Percentiles rank a stretch among this genome's conserved stretches.
These are phyloP conservation scores for Paxillus involutus DNA, from an alignment of 768 basidiomycete species.

Conservation along the genomic window DNA sequence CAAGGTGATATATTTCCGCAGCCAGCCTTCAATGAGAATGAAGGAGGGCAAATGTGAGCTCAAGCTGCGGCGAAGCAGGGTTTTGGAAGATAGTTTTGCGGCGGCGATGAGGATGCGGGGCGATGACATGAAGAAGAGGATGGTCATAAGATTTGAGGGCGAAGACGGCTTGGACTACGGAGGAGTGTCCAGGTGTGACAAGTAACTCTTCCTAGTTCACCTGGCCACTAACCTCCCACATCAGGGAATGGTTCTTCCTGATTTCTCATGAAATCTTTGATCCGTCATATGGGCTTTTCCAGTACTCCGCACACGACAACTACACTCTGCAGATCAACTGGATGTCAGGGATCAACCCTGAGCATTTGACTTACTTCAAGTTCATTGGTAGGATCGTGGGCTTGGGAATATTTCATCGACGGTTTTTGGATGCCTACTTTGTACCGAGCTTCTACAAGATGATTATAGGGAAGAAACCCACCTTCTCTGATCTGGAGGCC, in stretches of 20 bases:
- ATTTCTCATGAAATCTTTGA: constrained; percentile 83
- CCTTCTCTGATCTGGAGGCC: constrained; percentile 64
- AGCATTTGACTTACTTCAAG: constrained; percentile 79
- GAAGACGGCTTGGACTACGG: constrained; percentile 82
- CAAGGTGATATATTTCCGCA: constrained; percentile 91
- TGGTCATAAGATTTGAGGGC: constrained; percentile 76
- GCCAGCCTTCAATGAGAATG: constrained; percentile 80
- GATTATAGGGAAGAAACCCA: constrained; percentile 61
- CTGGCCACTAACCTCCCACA: constrained; percentile 1
- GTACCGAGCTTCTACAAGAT: constrained; percentile 82
- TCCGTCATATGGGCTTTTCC: constrained; percentile 78
- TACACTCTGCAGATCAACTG: constrained; percentile 82
- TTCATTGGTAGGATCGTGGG: constrained; percentile 77
- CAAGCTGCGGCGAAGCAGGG: constrained; percentile 75
- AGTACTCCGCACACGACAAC: constrained; percentile 79
- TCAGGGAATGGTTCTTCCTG: constrained; percentile 85
- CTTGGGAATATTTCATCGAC: constrained; percentile 73
- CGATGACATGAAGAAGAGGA: constrained; percentile 64
- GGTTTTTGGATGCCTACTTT: constrained; percentile 80
- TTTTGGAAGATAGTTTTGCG: constrained; percentile 85
- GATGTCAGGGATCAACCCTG: constrained; percentile 72
- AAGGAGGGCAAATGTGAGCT: constrained; percentile 83
- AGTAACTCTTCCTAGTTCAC: not conserved
- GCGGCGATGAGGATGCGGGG: constrained; percentile 81
- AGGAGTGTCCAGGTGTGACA: constrained; percentile 64